These are phyloP conservation scores for Rhytidhysteron rufulum DNA, from an alignment of 2,329 filamentous ascomycete species.

Conservation along the genomic window DNA sequence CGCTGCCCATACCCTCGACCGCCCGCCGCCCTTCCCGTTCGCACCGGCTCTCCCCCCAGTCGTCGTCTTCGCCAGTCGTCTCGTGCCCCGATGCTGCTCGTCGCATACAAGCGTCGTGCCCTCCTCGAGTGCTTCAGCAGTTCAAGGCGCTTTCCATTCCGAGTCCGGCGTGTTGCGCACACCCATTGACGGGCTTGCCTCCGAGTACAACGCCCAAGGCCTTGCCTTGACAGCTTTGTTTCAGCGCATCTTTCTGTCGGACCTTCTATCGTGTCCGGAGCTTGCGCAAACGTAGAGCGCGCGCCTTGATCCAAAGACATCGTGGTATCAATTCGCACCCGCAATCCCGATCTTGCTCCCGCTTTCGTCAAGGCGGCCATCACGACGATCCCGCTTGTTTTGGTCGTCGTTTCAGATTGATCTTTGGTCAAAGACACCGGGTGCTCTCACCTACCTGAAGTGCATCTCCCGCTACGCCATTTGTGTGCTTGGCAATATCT, in stretches of 20 bases:
- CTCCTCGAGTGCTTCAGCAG: slow-evolving; percentile 30
- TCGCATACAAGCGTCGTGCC: slow-evolving; percentile 15
- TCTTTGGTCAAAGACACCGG: slow-evolving; percentile 17
- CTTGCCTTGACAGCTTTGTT: neutral
- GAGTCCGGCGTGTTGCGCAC: slow-evolving; percentile 1
- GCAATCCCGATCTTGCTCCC: neutral
- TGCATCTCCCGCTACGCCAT: too few species aligned
- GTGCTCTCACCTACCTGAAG: too few species aligned
- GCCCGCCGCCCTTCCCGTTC: neutral
- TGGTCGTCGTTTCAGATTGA: slow-evolving; percentile 31
- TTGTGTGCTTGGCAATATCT: too few species aligned
- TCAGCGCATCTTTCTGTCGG: neutral
- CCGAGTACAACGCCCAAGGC: neutral
- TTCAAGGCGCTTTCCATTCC: slow-evolving; percentile 23
- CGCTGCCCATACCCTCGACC: too few species aligned
- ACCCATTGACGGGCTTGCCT: slow-evolving; percentile 1
- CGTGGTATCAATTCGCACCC: too few species aligned
- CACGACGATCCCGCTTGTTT: slow-evolving; percentile 16
- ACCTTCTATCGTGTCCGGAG: neutral
- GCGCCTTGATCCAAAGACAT: neutral
- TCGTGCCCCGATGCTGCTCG: slow-evolving; percentile 26
- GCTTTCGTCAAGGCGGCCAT: slow-evolving; percentile 11
- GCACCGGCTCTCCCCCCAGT: neutral
- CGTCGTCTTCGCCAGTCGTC: neutral
- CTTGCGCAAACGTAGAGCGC: neutral